Evolutionary conservation across 208 protist genomes (phyloP), one percentile per base, ranked within the genome.

Genomic region (Leishmania guyanensis): DNA sequence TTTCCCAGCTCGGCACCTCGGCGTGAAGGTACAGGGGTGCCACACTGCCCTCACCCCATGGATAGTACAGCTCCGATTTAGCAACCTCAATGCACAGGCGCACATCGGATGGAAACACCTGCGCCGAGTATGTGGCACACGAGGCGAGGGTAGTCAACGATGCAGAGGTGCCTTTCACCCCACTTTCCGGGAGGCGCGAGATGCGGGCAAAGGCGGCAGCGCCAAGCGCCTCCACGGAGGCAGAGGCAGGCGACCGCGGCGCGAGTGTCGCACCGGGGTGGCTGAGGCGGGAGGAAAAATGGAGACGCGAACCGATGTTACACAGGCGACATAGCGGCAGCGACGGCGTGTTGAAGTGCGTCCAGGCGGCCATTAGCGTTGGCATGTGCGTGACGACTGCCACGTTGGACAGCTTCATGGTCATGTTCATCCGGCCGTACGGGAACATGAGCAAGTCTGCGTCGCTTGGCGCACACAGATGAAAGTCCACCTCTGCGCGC

Each of bases 291-390:
- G 79, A 88, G 65, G 71, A 62, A 68, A 87, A 92, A 78, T 93
- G 91, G 17, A 93, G 33, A 5, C 91, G 89, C 5, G 82, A 89
- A 53, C 77, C 86, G 22, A 95, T 78, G 65, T 80, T 89, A 36
- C 88, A 81, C 62, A 95, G 60, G 2, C 89, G 86, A 10, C 76
- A 84, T 39, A 95, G 82, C 48, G 86, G 88, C 76, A 88, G 66
- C 29, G 77, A 80, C 20, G 88, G 84, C 2, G 85, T 91, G 76
- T 88, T 89, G 78, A 95, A 93, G 68, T 90, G 84, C 22, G 78
- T 76, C 91, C 90, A 93, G 71, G 91, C 39, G 14, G 87, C 78
- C 77, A 90, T 84, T 29, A 95, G 75, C 5, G 91, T 93, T 2
- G 89, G 88, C 39, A 91, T 78, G 75, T 95, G 91, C 39, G 83